Conservation (phyloP, 2,329 filamentous ascomycete genomes). For the Kalmusia sp. region DNA sequence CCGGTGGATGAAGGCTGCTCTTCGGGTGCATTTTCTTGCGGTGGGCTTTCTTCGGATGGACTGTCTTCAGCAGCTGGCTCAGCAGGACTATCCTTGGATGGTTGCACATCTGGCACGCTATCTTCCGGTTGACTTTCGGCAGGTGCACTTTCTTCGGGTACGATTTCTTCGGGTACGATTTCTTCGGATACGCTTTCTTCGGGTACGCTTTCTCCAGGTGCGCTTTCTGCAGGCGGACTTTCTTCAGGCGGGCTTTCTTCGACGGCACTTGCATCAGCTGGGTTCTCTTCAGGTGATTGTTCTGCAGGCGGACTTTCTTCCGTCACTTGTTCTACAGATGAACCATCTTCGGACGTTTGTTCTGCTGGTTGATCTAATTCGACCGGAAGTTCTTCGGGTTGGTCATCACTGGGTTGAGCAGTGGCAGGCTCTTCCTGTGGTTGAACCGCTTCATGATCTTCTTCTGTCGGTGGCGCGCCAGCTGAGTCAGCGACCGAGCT, state of each 20-base stretch:
- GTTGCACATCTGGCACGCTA: too few relatives aligned
- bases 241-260: neutral
- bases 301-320: neutral
- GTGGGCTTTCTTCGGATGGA: neutral
- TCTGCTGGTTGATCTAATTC: too few relatives aligned
- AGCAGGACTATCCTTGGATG: neutral
- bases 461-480: constrained; percentile 7
- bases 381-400: neutral
- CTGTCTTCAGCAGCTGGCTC: neutral
- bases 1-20: neutral
- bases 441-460: neutral
- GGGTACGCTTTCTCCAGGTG: neutral
- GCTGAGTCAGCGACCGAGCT: constrained; percentile 18
- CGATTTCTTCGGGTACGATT: neutral
- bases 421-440: neutral
- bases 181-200: neutral
- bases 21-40: neutral
- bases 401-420: neutral
- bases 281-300: neutral
- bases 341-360: neutral
- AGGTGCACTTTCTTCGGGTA: neutral
- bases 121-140: too few relatives aligned
- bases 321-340: neutral
- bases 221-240: neutral
- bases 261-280: neutral